Evolutionary conservation across 352 stramenopile species (phyloP).

Genomic region (Pythium oligandrum): DNA sequence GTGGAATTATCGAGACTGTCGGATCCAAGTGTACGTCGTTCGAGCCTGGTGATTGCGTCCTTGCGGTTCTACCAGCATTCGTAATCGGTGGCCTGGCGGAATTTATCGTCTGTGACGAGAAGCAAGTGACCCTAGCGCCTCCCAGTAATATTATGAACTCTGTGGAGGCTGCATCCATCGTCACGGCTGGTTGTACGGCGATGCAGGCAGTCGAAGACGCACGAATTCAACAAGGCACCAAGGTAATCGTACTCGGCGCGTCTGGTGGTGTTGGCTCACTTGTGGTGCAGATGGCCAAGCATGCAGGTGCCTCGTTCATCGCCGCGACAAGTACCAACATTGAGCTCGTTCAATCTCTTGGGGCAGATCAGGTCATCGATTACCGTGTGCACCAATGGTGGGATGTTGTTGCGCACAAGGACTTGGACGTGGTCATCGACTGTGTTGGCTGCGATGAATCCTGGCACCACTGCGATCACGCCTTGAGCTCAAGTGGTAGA

Average conservation of each 20-base stretch:
- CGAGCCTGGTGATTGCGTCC: constrained; percentile 28
- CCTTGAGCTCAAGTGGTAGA: constrained; percentile 13
- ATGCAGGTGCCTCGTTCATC: constrained; percentile 48
- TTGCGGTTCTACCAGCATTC: constrained; percentile 19
- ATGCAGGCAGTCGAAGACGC: constrained; percentile 29
- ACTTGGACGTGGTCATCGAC: constrained; percentile 39
- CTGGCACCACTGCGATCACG: constrained; percentile 24
- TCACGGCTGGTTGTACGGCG: constrained; percentile 26
- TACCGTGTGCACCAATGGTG: constrained; percentile 49
- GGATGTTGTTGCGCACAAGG: constrained; percentile 22
- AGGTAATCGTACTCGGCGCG: constrained; percentile 75
- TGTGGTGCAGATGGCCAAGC: constrained; percentile 58
- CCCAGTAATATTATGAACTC: constrained; percentile 5
- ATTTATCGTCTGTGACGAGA: constrained; percentile 23
- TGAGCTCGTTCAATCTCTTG: constrained; percentile 35
- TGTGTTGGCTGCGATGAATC: constrained; percentile 31
- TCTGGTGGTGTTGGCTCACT: constrained; percentile 74
- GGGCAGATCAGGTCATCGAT: constrained; percentile 45
- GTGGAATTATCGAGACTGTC: constrained; percentile 31
- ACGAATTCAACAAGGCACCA: constrained; percentile 28
- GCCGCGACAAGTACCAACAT: constrained; percentile 48
- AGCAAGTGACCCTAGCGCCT: constrained; percentile 18
- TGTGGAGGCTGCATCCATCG: constrained; percentile 23
- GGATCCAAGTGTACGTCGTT: constrained; percentile 20
- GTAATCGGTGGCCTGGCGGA: constrained; percentile 29